These are phyloP conservation scores for Blastobotrys indianensis DNA, from an alignment of 1,139 yeast genomes.

Conservation along the genomic window DNA sequence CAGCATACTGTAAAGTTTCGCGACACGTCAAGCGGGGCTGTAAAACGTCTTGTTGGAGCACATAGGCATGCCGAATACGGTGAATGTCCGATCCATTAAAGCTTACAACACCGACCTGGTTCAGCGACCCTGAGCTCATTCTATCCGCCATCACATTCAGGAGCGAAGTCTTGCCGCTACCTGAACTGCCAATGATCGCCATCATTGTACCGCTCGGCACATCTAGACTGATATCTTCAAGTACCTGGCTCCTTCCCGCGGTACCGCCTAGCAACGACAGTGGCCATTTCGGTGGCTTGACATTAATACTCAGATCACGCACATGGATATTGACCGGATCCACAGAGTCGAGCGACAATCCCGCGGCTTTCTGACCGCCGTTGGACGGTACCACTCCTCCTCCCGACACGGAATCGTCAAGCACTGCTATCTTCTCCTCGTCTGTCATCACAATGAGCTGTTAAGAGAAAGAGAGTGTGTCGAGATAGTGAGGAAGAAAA, in stretches of 20 bases:
- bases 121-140: conserved; percentile 36
- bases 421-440: too few species aligned
- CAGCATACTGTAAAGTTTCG: conserved; percentile 65
- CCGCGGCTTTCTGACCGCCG: neutral
- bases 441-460: too few species aligned
- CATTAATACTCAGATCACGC: conserved; percentile 21
- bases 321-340: conserved; percentile 22
- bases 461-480: too few species aligned
- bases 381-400: too few species aligned
- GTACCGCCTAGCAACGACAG: conserved; percentile 2
- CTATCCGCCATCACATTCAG: conserved; percentile 66
- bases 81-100: conserved; percentile 31
- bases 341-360: conserved; percentile 20
- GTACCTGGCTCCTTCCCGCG: conserved; percentile 24
- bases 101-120: conserved; percentile 29
- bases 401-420: too few species aligned
- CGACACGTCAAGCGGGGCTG: conserved; percentile 65
- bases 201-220: conserved; percentile 48
- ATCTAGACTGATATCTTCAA: conserved; percentile 48
- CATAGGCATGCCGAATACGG: conserved; percentile 53
- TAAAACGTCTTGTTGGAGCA: conserved; percentile 70
- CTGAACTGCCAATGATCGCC: conserved; percentile 81
- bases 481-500: too few species aligned
- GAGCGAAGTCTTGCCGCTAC: conserved; percentile 81
- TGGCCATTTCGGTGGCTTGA: conserved; percentile 9